phyloP scores from a whole-genome alignment of 2,329 filamentous ascomycete species.

The Elsinoe fawcettii region DNA sequence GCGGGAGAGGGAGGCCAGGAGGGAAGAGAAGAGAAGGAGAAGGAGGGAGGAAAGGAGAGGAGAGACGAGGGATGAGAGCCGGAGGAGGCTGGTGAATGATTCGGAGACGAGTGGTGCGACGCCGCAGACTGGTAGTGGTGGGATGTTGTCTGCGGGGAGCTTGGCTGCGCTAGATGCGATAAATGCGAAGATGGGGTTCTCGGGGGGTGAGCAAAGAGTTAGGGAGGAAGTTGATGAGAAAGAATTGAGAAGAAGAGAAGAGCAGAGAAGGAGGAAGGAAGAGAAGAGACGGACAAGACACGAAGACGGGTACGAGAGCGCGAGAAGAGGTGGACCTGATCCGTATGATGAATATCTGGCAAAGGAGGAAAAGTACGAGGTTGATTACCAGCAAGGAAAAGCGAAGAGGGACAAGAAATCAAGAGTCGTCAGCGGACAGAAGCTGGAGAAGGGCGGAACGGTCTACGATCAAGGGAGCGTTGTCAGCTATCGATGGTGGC shows the following conservation, averaged over 20 bases:
- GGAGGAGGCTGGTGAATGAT: slow-evolving; percentile 5
- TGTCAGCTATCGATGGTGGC: slow-evolving; percentile 31
- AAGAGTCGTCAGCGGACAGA: slow-evolving; percentile 41
- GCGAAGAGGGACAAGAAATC: slow-evolving; percentile 25
- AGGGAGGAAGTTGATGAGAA: slow-evolving; percentile 14
- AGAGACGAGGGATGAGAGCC: slow-evolving; percentile 16
- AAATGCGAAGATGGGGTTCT: slow-evolving; percentile 17
- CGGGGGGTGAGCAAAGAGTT: slow-evolving; percentile 7
- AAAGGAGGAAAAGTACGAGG: slow-evolving; percentile 14
- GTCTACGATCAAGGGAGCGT: slow-evolving; percentile 35
- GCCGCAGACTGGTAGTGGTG: slow-evolving; percentile 21
- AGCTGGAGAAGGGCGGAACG: slow-evolving; percentile 35
- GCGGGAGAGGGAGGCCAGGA: slow-evolving; percentile 22
- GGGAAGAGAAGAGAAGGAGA: slow-evolving; percentile 22
- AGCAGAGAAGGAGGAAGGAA: slow-evolving; percentile 15
- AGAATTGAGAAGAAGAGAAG: slow-evolving; percentile 10
- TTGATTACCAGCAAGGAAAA: slow-evolving; percentile 14
- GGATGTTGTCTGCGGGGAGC: slow-evolving; percentile 47
- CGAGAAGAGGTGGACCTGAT: slow-evolving; percentile 29
- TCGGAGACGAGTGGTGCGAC: neutral
- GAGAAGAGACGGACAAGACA: slow-evolving; percentile 27
- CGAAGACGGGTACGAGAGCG: slow-evolving; percentile 35
- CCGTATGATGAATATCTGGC: slow-evolving; percentile 18
- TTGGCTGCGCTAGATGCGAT: slow-evolving; percentile 56
- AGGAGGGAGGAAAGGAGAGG: slow-evolving; percentile 20